A percentile compares a stretch with the other conserved stretches of the same genome.
Evolutionary conservation across 2,329 filamentous ascomycete species (phyloP).

Genomic region (Zymoseptoria ardabiliae): DNA sequence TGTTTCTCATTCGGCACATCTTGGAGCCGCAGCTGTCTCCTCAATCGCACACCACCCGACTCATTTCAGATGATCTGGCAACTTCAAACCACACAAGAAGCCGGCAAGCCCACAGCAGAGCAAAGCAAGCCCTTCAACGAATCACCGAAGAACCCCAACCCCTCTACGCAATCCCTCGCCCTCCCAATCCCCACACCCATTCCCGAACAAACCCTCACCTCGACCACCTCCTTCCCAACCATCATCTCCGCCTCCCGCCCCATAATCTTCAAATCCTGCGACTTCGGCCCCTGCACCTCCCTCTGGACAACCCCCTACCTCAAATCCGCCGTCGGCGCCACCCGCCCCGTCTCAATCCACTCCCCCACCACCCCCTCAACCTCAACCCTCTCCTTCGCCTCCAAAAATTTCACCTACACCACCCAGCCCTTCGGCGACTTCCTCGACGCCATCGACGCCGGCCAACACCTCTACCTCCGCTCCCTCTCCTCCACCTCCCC

Average conservation of each 20-base stretch:
- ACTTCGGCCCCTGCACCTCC: constrained; percentile 60
- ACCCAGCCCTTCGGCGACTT: constrained; percentile 62
- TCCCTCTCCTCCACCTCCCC: constrained; percentile 65
- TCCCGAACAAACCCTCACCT: constrained; percentile 46
- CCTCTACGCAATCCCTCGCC: not conserved
- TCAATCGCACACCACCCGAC: constrained; percentile 21
- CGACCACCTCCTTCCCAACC: constrained; percentile 50
- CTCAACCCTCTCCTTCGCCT: constrained; percentile 68
- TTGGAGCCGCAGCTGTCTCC: constrained; percentile 59
- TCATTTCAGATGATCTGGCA: constrained; percentile 24
- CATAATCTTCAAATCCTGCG: constrained; percentile 55
- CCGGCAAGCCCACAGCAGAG: constrained; percentile 14
- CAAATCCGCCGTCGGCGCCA: constrained; percentile 50
- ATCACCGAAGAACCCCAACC: not conserved
- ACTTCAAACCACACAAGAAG: constrained; percentile 18
- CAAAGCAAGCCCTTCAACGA: constrained; percentile 11
- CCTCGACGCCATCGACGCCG: constrained; percentile 51
- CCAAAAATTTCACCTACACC: constrained; percentile 74
- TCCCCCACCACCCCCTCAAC: constrained; percentile 43
- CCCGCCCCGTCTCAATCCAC: constrained; percentile 67
- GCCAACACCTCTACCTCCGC: constrained; percentile 67
- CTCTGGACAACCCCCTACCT: constrained; percentile 66
- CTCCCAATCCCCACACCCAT: constrained; percentile 32
- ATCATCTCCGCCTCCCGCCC: constrained; percentile 55
- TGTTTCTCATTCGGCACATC: constrained; percentile 88